phyloP scores from a whole-genome alignment of 2,329 filamentous ascomycete species.

The Neoascochyta sp. region DNA sequence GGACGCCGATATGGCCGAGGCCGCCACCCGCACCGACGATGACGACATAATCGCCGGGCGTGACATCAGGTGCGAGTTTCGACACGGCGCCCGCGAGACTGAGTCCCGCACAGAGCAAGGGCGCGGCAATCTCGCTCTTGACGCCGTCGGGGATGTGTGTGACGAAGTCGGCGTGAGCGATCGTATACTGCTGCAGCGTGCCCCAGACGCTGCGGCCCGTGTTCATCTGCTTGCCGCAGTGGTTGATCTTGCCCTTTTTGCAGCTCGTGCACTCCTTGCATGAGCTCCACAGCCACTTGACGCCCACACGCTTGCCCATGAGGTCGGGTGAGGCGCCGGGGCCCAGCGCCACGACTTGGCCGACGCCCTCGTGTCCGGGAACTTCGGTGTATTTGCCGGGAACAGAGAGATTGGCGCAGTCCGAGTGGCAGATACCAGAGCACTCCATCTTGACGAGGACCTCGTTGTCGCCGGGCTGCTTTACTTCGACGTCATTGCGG shows the following conservation, averaged over 20 bases:
- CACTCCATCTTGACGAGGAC: slow-evolving; percentile 48
- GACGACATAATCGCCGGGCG: slow-evolving; percentile 71
- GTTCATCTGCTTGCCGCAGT: slow-evolving; percentile 43
- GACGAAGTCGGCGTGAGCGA: slow-evolving; percentile 33
- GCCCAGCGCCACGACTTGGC: slow-evolving; percentile 41
- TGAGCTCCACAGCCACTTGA: slow-evolving; percentile 47
- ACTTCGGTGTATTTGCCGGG: slow-evolving; percentile 46
- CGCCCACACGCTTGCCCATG: slow-evolving; percentile 39
- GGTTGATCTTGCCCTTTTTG: slow-evolving; percentile 37
- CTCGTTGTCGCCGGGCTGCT: slow-evolving; percentile 39
- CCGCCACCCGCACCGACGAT: slow-evolving; percentile 83
- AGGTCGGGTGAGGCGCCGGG: slow-evolving; percentile 20
- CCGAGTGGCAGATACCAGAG: slow-evolving; percentile 49
- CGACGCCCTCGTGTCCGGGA: slow-evolving; percentile 48
- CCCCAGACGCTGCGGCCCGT: slow-evolving; percentile 40
- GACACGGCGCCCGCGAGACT: slow-evolving; percentile 78
- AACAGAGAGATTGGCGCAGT: slow-evolving; percentile 45
- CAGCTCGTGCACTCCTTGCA: slow-evolving; percentile 41
- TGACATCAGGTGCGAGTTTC: slow-evolving; percentile 71
- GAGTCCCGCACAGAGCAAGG: slow-evolving; percentile 35
- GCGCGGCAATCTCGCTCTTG: slow-evolving; percentile 36
- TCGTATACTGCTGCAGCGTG: slow-evolving; percentile 36
- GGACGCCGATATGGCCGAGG: slow-evolving; percentile 72
- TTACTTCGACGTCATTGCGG: slow-evolving; percentile 35
- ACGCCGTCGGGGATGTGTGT: slow-evolving; percentile 36